Evolutionary conservation across 768 basidiomycete species (phyloP).

Genomic region (Boletus fagicola): DNA sequence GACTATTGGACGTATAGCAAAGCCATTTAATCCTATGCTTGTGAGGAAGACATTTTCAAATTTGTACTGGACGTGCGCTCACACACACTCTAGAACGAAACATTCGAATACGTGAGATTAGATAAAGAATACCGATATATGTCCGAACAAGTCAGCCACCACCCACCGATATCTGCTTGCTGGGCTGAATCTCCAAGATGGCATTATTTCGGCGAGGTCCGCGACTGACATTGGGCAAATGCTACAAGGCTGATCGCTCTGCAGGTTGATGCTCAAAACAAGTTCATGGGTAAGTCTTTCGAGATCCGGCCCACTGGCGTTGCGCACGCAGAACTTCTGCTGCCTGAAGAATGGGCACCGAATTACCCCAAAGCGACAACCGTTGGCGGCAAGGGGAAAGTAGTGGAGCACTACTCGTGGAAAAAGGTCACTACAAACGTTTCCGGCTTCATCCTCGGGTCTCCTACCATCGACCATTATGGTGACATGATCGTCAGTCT

Average conservation of each 20-base stretch:
- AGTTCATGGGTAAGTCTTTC: slow-evolving; percentile 94
- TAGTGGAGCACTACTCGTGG: slow-evolving; percentile 91
- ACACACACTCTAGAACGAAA: slow-evolving; percentile 61
- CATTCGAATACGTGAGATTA: slow-evolving; percentile 88
- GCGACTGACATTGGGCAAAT: not conserved
- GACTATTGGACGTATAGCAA: slow-evolving; percentile 94
- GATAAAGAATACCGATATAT: slow-evolving; percentile 91
- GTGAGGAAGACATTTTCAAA: slow-evolving; percentile 40
- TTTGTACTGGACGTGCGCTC: not conserved
- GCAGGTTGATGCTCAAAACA: slow-evolving; percentile 94
- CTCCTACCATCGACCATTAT: slow-evolving; percentile 86
- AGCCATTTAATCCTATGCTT: slow-evolving; percentile 96
- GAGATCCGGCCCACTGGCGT: slow-evolving; percentile 96
- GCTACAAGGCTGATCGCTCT: not conserved
- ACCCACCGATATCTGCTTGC: slow-evolving; percentile 95
- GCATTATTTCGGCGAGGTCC: slow-evolving; percentile 87
- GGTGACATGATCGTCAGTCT: slow-evolving; percentile 86
- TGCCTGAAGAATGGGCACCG: slow-evolving; percentile 65
- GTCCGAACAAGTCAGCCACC: slow-evolving; percentile 96
- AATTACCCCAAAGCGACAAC: slow-evolving; percentile 59
- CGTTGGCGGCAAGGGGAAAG: slow-evolving; percentile 45
- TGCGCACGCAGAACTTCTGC: slow-evolving; percentile 79
- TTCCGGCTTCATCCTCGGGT: slow-evolving; percentile 91
- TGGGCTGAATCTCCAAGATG: slow-evolving; percentile 89
- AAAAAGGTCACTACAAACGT: slow-evolving; percentile 91